A percentile compares a stretch with the other conserved stretches of the same genome.
Conservation (phyloP, 495 filamentous ascomycete species). For the Hypoxylon trugodes region DNA sequence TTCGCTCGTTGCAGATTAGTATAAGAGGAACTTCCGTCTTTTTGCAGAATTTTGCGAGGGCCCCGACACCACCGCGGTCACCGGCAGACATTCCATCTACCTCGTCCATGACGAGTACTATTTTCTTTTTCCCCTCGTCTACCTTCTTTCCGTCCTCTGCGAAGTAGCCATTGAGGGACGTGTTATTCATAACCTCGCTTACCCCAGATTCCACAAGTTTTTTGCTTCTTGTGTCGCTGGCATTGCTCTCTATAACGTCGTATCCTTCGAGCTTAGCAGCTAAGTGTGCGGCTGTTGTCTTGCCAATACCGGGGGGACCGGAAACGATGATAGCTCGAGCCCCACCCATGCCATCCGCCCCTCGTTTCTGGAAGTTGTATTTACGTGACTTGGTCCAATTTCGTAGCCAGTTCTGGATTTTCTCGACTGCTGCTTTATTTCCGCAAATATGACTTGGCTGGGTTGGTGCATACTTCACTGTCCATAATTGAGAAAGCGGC, state of each 20-base stretch:
- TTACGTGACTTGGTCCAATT: constrained; percentile 80
- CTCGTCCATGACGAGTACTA: constrained; percentile 98
- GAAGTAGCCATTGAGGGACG: constrained; percentile 90
- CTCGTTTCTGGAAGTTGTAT: constrained; percentile 76
- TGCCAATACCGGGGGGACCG: constrained; percentile 95
- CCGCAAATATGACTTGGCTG: constrained; percentile 88
- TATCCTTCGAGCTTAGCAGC: constrained; percentile 92
- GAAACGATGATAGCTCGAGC: constrained; percentile 90
- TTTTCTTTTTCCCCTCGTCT: constrained; percentile 82
- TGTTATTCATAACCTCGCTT: constrained; percentile 90
- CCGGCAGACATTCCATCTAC: constrained; percentile 99
- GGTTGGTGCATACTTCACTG: constrained; percentile 91
- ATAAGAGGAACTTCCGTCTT: constrained; percentile 96
- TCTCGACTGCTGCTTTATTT: constrained; percentile 91
- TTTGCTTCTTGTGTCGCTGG: constrained; percentile 97
- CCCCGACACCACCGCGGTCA: constrained; percentile 94
- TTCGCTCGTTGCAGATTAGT: constrained; percentile 96
- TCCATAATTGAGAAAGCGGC: constrained; percentile 82
- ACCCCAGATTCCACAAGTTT: constrained; percentile 91
- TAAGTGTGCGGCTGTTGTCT: constrained; percentile 96
- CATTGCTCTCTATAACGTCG: constrained; percentile 93
- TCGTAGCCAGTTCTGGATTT: constrained; percentile 83
- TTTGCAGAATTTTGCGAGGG: constrained; percentile 90
- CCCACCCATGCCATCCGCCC: constrained; percentile 79
- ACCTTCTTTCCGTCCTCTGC: constrained; percentile 83